phyloP scores from a whole-genome alignment of 129 eudicot genomes.

The Logfia minima region DNA sequence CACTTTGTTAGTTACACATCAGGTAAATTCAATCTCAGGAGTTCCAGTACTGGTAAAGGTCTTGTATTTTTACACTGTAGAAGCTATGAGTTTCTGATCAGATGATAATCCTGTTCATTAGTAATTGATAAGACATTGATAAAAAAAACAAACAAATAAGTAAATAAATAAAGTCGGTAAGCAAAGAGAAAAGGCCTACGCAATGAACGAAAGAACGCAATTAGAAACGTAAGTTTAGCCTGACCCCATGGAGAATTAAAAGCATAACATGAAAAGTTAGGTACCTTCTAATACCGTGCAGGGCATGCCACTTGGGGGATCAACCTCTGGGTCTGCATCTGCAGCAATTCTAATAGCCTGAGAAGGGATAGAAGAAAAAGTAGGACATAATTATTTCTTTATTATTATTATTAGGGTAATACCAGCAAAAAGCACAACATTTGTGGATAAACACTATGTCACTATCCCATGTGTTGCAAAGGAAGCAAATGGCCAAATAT shows the following conservation, averaged over 20 bases:
- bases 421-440: slow-evolving; percentile 3
- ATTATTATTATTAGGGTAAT: not conserved
- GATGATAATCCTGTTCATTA: not conserved
- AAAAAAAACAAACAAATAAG: too few relatives aligned
- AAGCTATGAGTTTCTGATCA: not conserved
- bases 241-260: slow-evolving; percentile 10
- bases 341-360: too few relatives aligned
- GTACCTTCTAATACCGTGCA: slow-evolving; percentile 69
- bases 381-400: too few relatives aligned
- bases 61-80: not conserved
- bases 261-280: slow-evolving; percentile 20
- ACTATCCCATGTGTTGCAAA: not conserved
- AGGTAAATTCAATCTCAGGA: not conserved
- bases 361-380: too few relatives aligned
- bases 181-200: slow-evolving; percentile 69
- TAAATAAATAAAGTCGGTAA: slow-evolving; percentile 42
- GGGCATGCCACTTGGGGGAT: slow-evolving; percentile 57
- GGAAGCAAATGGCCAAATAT: not conserved
- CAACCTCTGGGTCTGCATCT: too few relatives aligned
- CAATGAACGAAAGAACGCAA: slow-evolving; percentile 17
- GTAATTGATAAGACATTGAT: not conserved
- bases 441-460: not conserved
- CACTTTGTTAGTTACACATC: too few relatives aligned
- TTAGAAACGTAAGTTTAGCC: slow-evolving; percentile 17
- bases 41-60: not conserved